Percentiles rank a stretch among this genome's conserved stretches.
Evolutionary conservation across 73 alveolate genomes (phyloP).

Genomic region (Paramecium bursaria): DNA sequence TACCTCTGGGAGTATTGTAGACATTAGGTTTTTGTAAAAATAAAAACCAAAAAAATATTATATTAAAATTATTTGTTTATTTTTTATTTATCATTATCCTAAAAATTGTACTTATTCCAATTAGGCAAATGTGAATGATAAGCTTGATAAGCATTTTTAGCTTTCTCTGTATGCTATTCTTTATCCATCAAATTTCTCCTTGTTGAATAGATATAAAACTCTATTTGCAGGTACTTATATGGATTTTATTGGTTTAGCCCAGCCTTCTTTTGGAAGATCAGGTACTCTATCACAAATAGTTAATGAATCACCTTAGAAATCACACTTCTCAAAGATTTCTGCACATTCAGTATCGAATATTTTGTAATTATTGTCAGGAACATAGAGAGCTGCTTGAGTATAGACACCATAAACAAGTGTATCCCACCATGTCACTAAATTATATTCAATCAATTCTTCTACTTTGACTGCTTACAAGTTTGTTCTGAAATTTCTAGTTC

Average conservation of each 20-base stretch:
- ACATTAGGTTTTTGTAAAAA: no score
- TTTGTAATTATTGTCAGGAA: conserved; percentile 2
- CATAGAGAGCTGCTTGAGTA: conserved; percentile 4
- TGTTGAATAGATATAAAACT: conserved; percentile 6
- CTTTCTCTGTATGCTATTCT: conserved; percentile 1
- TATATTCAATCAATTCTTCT: background rate
- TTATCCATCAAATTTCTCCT: conserved; percentile 26
- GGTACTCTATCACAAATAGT: conserved; percentile 62
- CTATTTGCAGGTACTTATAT: conserved; percentile 41
- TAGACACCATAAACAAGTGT: conserved; percentile 16
- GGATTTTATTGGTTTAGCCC: conserved; percentile 67
- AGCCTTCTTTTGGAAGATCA: conserved; percentile 57
- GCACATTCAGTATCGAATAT: conserved; percentile 53
- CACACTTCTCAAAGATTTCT: conserved; percentile 29
- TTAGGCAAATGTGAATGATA: conserved; percentile 30
- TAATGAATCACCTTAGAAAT: conserved; percentile 57
- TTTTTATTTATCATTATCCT: no score
- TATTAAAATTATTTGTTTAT: no score
- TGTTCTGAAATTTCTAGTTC: conserved; percentile 33
- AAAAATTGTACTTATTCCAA: no score
- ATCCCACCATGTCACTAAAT: conserved; percentile 42
- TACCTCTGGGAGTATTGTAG: no score
- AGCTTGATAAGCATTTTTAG: background rate
- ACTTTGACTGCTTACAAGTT: background rate
- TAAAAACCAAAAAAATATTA: no score